These are phyloP conservation scores for Malassezia globosa DNA, from an alignment of 1,284 basidiomycete species.

Conservation along the genomic window DNA sequence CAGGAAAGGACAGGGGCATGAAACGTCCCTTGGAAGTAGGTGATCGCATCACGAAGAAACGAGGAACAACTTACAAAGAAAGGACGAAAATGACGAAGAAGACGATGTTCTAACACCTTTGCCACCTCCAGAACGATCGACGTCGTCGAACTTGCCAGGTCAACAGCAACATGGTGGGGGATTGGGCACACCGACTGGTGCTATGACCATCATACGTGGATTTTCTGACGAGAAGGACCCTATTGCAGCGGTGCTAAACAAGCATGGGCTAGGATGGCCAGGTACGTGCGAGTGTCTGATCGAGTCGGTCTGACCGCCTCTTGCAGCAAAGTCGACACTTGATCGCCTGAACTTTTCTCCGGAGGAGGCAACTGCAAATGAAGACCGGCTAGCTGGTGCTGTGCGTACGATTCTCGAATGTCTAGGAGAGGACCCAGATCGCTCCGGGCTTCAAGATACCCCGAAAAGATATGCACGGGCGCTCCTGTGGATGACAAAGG, in stretches of 20 bases:
- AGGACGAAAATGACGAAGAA: no score
- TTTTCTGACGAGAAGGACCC: slow-evolving; percentile 21
- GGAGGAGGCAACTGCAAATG: slow-evolving; percentile 28
- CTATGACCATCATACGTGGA: slow-evolving; percentile 28
- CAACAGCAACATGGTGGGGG: slow-evolving; percentile 26
- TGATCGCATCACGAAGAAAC: no score
- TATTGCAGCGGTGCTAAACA: slow-evolving; percentile 37
- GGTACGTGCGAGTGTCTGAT: slow-evolving; percentile 5
- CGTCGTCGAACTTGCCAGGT: neutral
- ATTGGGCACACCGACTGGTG: slow-evolving; percentile 35
- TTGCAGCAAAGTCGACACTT: slow-evolving; percentile 30
- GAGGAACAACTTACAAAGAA: no score
- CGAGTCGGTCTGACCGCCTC: neutral
- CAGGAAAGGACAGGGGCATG: no score
- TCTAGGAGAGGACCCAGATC: slow-evolving; percentile 92
- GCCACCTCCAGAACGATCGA: neutral
- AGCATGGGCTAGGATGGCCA: slow-evolving; percentile 44
- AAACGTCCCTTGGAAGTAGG: no score
- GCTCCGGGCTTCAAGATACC: slow-evolving; percentile 79
- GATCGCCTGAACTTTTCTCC: slow-evolving; percentile 35
- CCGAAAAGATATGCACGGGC: slow-evolving; percentile 95
- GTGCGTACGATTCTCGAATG: slow-evolving; percentile 88
- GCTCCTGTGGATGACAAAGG: slow-evolving; percentile 96
- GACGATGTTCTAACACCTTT: slow-evolving; percentile 1
- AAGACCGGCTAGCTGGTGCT: slow-evolving; percentile 63